A percentile compares a stretch with the other conserved stretches of the same genome.
Evolutionary conservation across 768 basidiomycete genomes (phyloP).

Genomic region (Lactifluus volemus): DNA sequence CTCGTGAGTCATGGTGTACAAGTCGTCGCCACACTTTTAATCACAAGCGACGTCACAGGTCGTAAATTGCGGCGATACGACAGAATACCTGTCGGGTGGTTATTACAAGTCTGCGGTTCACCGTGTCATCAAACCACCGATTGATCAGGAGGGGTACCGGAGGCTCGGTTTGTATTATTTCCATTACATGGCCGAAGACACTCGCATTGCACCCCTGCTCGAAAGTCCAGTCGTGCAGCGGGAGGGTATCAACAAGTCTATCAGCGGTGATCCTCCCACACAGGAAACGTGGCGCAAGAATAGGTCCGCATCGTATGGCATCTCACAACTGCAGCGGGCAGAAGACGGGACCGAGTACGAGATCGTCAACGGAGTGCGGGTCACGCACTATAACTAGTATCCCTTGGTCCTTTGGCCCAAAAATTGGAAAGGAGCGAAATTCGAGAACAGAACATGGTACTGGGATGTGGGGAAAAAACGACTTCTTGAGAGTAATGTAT

Average conservation of each 20-base stretch:
- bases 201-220: constrained; percentile 24
- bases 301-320: constrained; percentile 27
- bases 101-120: constrained; percentile 32
- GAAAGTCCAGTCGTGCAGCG: constrained; percentile 29
- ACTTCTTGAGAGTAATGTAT: too few relatives aligned
- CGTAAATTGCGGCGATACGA: constrained; percentile 30
- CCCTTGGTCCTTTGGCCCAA: too few relatives aligned
- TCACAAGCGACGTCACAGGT: constrained; percentile 26
- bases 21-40: neutral
- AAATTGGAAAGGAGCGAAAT: neutral
- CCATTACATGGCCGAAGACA: constrained; percentile 27
- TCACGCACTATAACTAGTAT: constrained; percentile 28
- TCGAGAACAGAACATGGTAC: neutral
- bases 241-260: constrained; percentile 25
- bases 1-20: constrained; percentile 22
- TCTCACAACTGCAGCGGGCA: constrained; percentile 24
- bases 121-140: constrained; percentile 31
- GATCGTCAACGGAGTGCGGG: constrained; percentile 26
- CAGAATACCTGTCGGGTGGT: constrained; percentile 30
- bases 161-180: constrained; percentile 33
- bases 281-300: constrained; percentile 28
- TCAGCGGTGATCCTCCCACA: constrained; percentile 24
- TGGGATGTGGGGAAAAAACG: neutral
- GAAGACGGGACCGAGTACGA: constrained; percentile 29
- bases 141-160: constrained; percentile 27